Conservation (phyloP, 495 filamentous ascomycete genomes). For the Cladorrhinum samala region DNA sequence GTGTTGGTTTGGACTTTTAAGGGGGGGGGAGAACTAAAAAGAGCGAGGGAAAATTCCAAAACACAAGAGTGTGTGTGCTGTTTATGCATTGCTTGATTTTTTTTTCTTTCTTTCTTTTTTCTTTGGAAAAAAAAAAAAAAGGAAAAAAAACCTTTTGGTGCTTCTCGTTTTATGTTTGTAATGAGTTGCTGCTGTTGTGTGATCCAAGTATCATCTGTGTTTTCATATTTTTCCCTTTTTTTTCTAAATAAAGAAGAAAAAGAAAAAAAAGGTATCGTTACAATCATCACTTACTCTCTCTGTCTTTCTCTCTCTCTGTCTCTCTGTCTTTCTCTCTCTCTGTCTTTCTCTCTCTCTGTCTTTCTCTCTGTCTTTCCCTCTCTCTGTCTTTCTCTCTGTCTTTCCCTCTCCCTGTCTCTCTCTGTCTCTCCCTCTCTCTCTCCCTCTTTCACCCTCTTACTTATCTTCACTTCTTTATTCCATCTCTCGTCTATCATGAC, state of each 20-base stretch:
- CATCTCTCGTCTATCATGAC: not conserved
- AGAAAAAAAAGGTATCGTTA: not conserved
- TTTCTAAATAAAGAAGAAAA: not conserved
- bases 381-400: no score
- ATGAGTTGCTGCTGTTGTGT: no score
- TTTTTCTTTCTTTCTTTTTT: not conserved
- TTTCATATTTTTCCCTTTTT: not conserved
- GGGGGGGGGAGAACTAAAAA: no score
- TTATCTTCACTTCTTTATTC: not conserved
- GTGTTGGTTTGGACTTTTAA: no score
- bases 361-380: no score
- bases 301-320: slow-evolving; percentile 1
- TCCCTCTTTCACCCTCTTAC: not conserved
- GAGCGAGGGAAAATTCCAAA: no score
- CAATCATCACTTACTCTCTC: slow-evolving; percentile 1
- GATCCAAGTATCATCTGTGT: not conserved
- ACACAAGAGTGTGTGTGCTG: no score
- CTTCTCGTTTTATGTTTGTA: no score
- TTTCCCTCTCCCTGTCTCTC: no score
- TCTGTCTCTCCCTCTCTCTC: no score
- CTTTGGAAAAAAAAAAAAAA: not conserved
- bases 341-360: not conserved
- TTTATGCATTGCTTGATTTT: not conserved
- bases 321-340: not conserved
- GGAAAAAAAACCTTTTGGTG: no score